phyloP scores from a whole-genome alignment of 305 asterid species.

The Ilex paraguariensis region DNA sequence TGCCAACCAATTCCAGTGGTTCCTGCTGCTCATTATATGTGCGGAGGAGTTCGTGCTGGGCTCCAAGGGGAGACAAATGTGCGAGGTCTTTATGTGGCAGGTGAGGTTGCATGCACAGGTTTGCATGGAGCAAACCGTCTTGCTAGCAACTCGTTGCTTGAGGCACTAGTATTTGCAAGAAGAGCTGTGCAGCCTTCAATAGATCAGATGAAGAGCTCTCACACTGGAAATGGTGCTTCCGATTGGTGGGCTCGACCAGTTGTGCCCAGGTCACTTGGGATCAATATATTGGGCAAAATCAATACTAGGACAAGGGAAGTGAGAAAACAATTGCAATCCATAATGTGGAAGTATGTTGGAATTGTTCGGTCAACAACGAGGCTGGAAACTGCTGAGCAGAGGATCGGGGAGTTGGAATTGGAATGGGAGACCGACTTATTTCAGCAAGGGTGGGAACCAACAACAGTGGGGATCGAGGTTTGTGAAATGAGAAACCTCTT shows the following conservation, averaged over 20 bases:
- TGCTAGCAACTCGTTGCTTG: conserved; percentile 91
- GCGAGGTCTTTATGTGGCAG: conserved; percentile 80
- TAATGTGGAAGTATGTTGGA: conserved; percentile 95
- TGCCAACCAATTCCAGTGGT: conserved; percentile 81
- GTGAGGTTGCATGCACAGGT: conserved; percentile 98
- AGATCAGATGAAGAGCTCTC: conserved; percentile 44
- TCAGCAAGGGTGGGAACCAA: conserved; percentile 91
- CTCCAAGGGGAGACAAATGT: conserved; percentile 91
- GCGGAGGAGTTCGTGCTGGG: conserved; percentile 99
- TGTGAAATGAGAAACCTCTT: conserved; percentile 96
- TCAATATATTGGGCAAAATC: conserved; percentile 25
- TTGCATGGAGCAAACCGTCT: conserved; percentile 93
- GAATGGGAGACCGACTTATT: conserved; percentile 87
- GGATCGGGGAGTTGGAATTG: conserved; percentile 70
- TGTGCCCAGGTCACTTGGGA: conserved; percentile 54
- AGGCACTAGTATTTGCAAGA: conserved; percentile 90
- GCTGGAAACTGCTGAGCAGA: conserved; percentile 69
- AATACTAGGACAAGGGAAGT: conserved; percentile 52
- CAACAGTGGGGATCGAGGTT: conserved; percentile 90
- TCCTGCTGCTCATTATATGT: conserved; percentile 99
- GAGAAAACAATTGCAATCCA: conserved; percentile 59
- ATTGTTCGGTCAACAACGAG: conserved; percentile 79
- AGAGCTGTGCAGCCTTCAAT: conserved; percentile 88
- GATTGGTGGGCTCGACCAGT: conserved; percentile 59
- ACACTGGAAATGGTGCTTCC: conserved; percentile 29